Evolutionary conservation across 805 yeast species (phyloP).

Genomic region (Hanseniaspora meyeri): DNA sequence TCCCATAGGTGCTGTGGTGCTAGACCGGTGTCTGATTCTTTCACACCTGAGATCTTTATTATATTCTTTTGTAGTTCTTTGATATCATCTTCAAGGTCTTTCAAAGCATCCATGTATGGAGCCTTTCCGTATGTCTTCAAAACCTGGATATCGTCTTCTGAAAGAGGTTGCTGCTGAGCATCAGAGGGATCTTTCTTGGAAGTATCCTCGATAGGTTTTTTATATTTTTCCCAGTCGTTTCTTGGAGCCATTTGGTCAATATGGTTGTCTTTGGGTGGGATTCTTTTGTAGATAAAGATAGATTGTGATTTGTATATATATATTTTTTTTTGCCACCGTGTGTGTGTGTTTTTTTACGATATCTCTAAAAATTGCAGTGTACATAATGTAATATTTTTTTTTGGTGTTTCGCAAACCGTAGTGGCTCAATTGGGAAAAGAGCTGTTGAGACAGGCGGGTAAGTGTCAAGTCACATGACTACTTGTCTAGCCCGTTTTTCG

Average conservation of each 20-base stretch:
- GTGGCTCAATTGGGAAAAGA: neutral
- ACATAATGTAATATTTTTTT: neutral
- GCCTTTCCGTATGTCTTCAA: slow-evolving; percentile 95
- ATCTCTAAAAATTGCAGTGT: no score
- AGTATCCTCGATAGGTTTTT: slow-evolving; percentile 67
- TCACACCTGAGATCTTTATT: slow-evolving; percentile 86
- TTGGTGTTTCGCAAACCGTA: no score
- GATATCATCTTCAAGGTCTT: slow-evolving; percentile 75
- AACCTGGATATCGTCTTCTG: slow-evolving; percentile 96
- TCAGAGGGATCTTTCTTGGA: slow-evolving; percentile 40
- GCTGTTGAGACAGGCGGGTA: neutral
- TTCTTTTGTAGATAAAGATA: neutral
- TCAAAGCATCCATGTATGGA: slow-evolving; percentile 75
- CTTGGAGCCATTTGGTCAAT: slow-evolving; percentile 58
- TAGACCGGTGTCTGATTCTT: slow-evolving; percentile 95
- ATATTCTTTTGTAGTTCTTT: slow-evolving; percentile 73
- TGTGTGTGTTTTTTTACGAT: neutral
- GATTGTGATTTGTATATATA: neutral
- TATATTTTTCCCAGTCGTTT: slow-evolving; percentile 96
- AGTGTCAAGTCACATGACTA: neutral
- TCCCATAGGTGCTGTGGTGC: slow-evolving; percentile 97
- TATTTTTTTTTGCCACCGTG: slow-evolving; percentile 2
- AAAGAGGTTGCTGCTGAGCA: slow-evolving; percentile 61
- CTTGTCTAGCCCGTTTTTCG: slow-evolving; percentile 7
- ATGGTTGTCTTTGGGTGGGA: neutral